These are phyloP conservation scores for Fusarium caatingaense DNA, from an alignment of 2,329 filamentous ascomycete species.

Conservation along the genomic window DNA sequence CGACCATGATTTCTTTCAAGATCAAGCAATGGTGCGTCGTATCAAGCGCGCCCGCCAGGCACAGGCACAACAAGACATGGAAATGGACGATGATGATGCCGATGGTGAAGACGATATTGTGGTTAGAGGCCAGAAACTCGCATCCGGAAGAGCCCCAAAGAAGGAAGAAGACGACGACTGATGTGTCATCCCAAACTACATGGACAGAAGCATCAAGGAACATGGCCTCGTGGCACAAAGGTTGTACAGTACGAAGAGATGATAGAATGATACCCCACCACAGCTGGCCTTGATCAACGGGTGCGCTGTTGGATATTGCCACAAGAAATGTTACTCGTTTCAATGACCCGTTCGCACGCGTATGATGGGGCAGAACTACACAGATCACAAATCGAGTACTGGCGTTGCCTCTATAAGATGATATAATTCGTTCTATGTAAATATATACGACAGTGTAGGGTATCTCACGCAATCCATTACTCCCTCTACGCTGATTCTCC, in stretches of 20 bases:
- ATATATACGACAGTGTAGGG: conserved; percentile 12
- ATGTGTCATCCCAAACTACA: not conserved
- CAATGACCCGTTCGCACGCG: not conserved
- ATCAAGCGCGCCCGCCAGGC: conserved; percentile 65
- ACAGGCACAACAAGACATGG: conserved; percentile 56
- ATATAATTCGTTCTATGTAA: conserved; percentile 6
- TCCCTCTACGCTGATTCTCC: not conserved
- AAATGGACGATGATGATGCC: conserved; percentile 46
- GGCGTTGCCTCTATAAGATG: not conserved
- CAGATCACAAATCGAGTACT: not conserved
- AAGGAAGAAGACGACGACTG: conserved; percentile 25
- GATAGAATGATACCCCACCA: conserved; percentile 41
- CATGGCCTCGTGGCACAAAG: not conserved
- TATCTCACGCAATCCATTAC: conserved; percentile 22
- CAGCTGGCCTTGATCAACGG: not conserved
- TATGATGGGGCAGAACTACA: not conserved
- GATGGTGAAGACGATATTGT: conserved; percentile 43
- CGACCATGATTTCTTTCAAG: conserved; percentile 64
- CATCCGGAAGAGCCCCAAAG: conserved; percentile 41
- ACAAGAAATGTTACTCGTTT: not conserved
- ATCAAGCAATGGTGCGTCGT: conserved; percentile 67
- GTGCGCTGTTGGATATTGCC: not conserved
- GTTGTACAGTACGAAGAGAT: conserved; percentile 23
- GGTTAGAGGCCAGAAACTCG: conserved; percentile 41
- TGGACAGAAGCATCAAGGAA: not conserved